phyloP scores from a whole-genome alignment of 306 rosid genomes.

The Alnus glutinosa region DNA sequence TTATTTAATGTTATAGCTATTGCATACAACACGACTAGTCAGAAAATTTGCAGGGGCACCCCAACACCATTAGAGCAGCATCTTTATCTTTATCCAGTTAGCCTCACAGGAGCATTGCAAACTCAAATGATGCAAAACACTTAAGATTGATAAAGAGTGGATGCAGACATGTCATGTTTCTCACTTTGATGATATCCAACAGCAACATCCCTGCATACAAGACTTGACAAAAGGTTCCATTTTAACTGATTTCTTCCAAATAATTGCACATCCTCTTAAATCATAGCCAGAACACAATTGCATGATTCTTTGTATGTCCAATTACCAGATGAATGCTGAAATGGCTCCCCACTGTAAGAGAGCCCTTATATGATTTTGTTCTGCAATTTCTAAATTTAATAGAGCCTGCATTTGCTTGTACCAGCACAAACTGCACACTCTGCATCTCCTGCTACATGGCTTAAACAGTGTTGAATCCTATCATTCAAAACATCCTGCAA shows the following conservation, averaged over 20 bases:
- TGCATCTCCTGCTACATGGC: conserved; percentile 74
- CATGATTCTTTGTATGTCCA: neutral
- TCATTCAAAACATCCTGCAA: conserved; percentile 84
- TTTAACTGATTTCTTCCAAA: neutral
- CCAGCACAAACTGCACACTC: conserved; percentile 85
- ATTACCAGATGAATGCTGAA: neutral
- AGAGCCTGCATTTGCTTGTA: conserved; percentile 73
- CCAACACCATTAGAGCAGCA: neutral
- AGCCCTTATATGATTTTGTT: neutral
- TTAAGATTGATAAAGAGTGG: neutral
- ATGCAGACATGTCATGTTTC: neutral
- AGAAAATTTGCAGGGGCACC: no score
- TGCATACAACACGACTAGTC: neutral
- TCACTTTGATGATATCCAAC: no score
- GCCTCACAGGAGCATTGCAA: neutral
- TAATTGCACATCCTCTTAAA: neutral
- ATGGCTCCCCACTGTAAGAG: neutral
- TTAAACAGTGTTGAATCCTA: conserved; percentile 75
- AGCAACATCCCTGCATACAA: neutral
- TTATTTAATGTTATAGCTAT: neutral
- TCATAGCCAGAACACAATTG: neutral
- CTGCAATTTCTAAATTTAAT: conserved; percentile 26
- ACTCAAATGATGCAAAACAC: neutral
- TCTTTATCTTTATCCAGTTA: neutral
- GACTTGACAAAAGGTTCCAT: neutral